Conservation (phyloP, 169 alveolate species). For the Babesia ovata region DNA sequence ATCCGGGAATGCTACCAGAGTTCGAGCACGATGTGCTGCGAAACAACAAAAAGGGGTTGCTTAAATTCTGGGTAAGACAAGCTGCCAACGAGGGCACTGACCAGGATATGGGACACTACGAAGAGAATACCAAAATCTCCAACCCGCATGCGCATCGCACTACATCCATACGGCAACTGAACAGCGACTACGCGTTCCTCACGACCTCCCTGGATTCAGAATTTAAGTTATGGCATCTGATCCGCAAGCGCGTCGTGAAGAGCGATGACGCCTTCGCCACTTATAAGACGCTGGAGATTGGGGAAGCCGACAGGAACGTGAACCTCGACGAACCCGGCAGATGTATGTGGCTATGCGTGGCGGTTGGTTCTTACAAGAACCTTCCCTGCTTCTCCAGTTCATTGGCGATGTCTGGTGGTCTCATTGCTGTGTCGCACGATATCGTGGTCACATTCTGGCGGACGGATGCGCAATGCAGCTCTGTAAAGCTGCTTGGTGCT, state of each 20-base stretch:
- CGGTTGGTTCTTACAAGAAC: slow-evolving; percentile 44
- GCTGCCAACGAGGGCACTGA: background rate
- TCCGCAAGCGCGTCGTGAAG: slow-evolving; percentile 22
- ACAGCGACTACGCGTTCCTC: slow-evolving; percentile 20
- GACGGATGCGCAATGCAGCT: background rate
- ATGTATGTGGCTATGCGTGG: slow-evolving; percentile 44
- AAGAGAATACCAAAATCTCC: slow-evolving; percentile 37
- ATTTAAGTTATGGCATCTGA: slow-evolving; percentile 43
- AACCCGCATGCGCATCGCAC: slow-evolving; percentile 38
- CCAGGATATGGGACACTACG: background rate
- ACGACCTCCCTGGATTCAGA: slow-evolving; percentile 57
- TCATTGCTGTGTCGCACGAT: slow-evolving; percentile 42
- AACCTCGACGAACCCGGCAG: slow-evolving; percentile 10
- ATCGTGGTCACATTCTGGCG: slow-evolving; percentile 41
- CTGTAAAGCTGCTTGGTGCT: slow-evolving; percentile 11
- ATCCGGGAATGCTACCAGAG: background rate
- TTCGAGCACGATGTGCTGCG: slow-evolving; percentile 41
- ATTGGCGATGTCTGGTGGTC: background rate
- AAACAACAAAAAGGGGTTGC: slow-evolving; percentile 29
- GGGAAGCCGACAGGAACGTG: slow-evolving; percentile 7
- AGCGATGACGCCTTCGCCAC: slow-evolving; percentile 28
- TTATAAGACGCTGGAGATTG: slow-evolving; percentile 17
- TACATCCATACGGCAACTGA: slow-evolving; percentile 34
- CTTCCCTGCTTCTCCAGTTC: slow-evolving; percentile 48
- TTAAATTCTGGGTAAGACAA: slow-evolving; percentile 38